A percentile compares a stretch with the other conserved stretches of the same genome.
phyloP scores from a whole-genome alignment of 257 asterid genomes.

The Mentha longifolia region DNA sequence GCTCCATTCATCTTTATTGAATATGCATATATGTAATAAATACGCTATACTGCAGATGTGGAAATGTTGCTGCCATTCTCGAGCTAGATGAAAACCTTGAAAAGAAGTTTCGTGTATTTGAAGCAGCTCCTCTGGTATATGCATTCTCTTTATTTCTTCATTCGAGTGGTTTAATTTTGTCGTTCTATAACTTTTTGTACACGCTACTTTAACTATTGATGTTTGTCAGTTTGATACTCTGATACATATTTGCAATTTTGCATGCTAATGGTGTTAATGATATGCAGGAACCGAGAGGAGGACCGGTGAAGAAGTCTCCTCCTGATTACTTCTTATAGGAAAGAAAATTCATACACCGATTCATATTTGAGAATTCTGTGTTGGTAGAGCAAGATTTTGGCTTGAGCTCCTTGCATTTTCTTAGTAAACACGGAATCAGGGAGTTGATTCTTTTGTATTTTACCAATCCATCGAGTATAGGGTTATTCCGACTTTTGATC shows the following conservation, averaged over 20 bases:
- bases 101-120: slow-evolving; percentile 78
- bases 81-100: slow-evolving; percentile 88
- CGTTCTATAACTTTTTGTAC: too few species aligned
- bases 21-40: slow-evolving; percentile 12
- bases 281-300: slow-evolving; percentile 91
- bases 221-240: not conserved
- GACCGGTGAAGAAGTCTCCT: slow-evolving; percentile 79
- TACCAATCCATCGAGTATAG: not conserved
- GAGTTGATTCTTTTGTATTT: slow-evolving; percentile 22
- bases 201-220: too few species aligned
- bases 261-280: not conserved
- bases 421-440: not conserved
- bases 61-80: slow-evolving; percentile 96
- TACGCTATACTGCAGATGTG: slow-evolving; percentile 65
- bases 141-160: not conserved
- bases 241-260: not conserved
- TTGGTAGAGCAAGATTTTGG: slow-evolving; percentile 20
- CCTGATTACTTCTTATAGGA: slow-evolving; percentile 90
- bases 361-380: slow-evolving; percentile 8
- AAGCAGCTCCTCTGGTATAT: slow-evolving; percentile 95
- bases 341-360: not conserved
- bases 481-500: not conserved
- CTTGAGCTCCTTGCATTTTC: slow-evolving; percentile 25
- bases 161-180: too few species aligned
- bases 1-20: not conserved